These are phyloP conservation scores for Pochonia chlamydosporia DNA, from an alignment of 2,329 filamentous ascomycete species.

Conservation along the genomic window DNA sequence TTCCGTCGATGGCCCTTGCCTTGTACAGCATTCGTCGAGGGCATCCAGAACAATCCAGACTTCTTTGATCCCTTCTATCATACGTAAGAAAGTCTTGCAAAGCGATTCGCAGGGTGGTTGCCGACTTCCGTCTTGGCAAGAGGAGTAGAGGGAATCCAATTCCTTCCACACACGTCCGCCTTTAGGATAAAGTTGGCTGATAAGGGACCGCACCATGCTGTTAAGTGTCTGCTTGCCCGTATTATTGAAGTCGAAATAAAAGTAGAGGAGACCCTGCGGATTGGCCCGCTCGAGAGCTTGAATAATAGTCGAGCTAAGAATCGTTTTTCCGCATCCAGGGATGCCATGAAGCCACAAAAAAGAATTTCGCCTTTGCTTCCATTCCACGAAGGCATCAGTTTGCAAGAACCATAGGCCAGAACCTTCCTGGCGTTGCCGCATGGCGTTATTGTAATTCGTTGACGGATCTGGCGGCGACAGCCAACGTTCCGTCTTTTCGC, in stretches of 20 bases:
- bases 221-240: background rate
- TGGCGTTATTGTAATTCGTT: background rate
- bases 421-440: background rate
- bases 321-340: background rate
- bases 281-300: background rate
- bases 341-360: constrained; percentile 1
- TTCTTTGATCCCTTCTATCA: background rate
- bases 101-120: too few species aligned
- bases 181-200: background rate
- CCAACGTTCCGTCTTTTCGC: background rate
- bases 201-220: constrained; percentile 1
- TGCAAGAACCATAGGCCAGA: background rate
- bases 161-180: background rate
- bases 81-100: too few species aligned
- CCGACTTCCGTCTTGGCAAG: background rate
- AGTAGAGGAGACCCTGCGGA: background rate
- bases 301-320: background rate
- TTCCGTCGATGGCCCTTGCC: too few species aligned
- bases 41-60: background rate
- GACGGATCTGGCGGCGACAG: too few species aligned
- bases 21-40: constrained; percentile 3
- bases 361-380: background rate
- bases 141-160: background rate
- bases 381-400: background rate
- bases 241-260: constrained; percentile 4